These are phyloP conservation scores for Elasticomyces elasticus DNA, from an alignment of 495 filamentous ascomycete genomes.

Conservation along the genomic window DNA sequence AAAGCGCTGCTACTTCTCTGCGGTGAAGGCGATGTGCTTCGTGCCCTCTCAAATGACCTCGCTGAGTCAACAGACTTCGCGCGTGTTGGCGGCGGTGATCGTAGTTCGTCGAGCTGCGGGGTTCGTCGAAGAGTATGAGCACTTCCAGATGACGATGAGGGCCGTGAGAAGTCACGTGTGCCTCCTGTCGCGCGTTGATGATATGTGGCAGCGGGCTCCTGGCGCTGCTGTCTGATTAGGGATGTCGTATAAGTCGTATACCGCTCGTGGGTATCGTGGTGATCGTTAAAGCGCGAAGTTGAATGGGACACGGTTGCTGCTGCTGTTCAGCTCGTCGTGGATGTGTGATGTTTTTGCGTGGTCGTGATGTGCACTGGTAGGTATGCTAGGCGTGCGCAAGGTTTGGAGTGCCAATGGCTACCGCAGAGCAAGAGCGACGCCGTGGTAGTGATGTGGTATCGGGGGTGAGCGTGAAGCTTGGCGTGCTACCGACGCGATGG, in stretches of 20 bases:
- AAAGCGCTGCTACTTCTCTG: constrained; percentile 30
- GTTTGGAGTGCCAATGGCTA: background rate
- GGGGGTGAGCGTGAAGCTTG: background rate
- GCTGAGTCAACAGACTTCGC: constrained; percentile 27
- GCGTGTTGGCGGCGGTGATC: constrained; percentile 26
- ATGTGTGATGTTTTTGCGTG: background rate
- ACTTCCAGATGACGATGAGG: constrained; percentile 44
- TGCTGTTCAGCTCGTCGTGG: background rate
- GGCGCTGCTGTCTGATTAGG: constrained; percentile 42
- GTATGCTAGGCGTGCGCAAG: background rate
- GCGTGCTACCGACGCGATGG: background rate
- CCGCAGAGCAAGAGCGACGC: background rate
- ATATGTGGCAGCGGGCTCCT: constrained; percentile 38
- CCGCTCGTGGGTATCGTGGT: constrained; percentile 51
- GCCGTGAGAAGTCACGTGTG: constrained; percentile 32
- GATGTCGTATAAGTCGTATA: constrained; percentile 46
- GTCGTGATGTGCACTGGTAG: background rate
- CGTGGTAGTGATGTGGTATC: background rate
- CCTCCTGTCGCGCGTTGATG: constrained; percentile 21
- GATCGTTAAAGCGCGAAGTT: constrained; percentile 20
- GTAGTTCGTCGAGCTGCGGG: constrained; percentile 34
- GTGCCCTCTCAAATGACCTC: constrained; percentile 27
- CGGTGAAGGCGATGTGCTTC: constrained; percentile 13
- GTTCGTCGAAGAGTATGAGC: constrained; percentile 42
- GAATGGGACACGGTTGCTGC: constrained; percentile 26